Evolutionary conservation across 495 filamentous ascomycete genomes (phyloP).

Genomic region (Xylaria palmicola): DNA sequence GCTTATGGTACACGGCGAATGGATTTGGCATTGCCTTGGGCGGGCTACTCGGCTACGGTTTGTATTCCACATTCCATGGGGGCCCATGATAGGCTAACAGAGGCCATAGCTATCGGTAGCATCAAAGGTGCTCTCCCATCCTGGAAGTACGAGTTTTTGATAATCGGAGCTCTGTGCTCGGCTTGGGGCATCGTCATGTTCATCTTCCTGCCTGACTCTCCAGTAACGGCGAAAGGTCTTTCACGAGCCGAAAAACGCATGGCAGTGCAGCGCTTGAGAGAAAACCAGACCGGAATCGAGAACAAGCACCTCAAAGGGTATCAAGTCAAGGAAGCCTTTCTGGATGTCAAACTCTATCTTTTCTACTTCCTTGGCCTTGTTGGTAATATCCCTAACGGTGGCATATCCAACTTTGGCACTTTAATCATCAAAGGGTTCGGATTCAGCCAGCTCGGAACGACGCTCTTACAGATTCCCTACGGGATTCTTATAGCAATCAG

Average conservation of each 20-base stretch:
- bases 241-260: conserved; percentile 35
- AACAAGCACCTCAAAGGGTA: conserved; percentile 52
- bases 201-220: conserved; percentile 56
- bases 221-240: conserved; percentile 43
- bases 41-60: conserved; percentile 58
- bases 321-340: conserved; percentile 56
- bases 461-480: conserved; percentile 58
- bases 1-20: conserved; percentile 60
- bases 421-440: conserved; percentile 64
- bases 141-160: conserved; percentile 59
- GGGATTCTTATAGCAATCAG: conserved; percentile 57
- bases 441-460: conserved; percentile 50
- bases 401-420: conserved; percentile 60
- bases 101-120: conserved; percentile 41
- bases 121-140: conserved; percentile 52
- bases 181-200: conserved; percentile 55
- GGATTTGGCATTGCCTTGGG: conserved; percentile 59
- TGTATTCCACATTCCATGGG: conserved; percentile 3
- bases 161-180: conserved; percentile 45
- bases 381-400: conserved; percentile 52
- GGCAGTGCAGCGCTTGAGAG: conserved; percentile 23
- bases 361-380: conserved; percentile 56
- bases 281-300: conserved; percentile 38
- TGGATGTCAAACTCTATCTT: conserved; percentile 59
- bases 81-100: not conserved